Percentiles rank a stretch among this genome's conserved stretches.
These are phyloP conservation scores for Thelonectria rubi DNA, from an alignment of 2,329 filamentous ascomycete genomes.

Conservation along the genomic window DNA sequence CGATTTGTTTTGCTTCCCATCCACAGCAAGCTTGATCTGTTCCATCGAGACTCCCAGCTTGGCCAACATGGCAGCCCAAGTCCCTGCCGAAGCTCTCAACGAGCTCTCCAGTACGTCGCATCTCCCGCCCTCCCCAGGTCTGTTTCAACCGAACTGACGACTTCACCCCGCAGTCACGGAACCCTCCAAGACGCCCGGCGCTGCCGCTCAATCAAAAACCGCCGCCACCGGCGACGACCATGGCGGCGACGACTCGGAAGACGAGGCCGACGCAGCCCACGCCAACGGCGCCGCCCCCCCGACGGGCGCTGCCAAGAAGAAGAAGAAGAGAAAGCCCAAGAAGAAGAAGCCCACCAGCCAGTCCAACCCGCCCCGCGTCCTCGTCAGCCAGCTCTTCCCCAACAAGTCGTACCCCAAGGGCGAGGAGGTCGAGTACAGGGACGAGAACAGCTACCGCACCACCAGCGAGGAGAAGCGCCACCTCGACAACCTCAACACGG, in stretches of 20 bases:
- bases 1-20: slow-evolving; percentile 33
- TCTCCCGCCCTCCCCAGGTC: slow-evolving; percentile 7
- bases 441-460: slow-evolving; percentile 80
- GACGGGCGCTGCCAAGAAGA: slow-evolving; percentile 50
- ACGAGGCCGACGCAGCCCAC: slow-evolving; percentile 56
- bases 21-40: slow-evolving; percentile 28
- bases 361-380: slow-evolving; percentile 76
- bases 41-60: slow-evolving; percentile 26
- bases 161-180: slow-evolving; percentile 50
- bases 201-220: slow-evolving; percentile 51
- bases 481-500: slow-evolving; percentile 81
- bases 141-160: neutral
- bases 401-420: slow-evolving; percentile 77
- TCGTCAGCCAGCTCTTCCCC: slow-evolving; percentile 76
- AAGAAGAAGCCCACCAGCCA: slow-evolving; percentile 80
- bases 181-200: slow-evolving; percentile 50
- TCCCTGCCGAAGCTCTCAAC: slow-evolving; percentile 54
- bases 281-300: slow-evolving; percentile 48
- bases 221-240: slow-evolving; percentile 54
- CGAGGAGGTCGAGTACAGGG: slow-evolving; percentile 78
- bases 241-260: slow-evolving; percentile 62
- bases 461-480: slow-evolving; percentile 86
- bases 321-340: slow-evolving; percentile 85
- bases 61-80: slow-evolving; percentile 55
- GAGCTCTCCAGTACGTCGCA: slow-evolving; percentile 52